Evolutionary conservation across 495 filamentous ascomycete species (phyloP), one percentile per base, ranked within the genome.

Genomic region (Pyronema domesticum): DNA sequence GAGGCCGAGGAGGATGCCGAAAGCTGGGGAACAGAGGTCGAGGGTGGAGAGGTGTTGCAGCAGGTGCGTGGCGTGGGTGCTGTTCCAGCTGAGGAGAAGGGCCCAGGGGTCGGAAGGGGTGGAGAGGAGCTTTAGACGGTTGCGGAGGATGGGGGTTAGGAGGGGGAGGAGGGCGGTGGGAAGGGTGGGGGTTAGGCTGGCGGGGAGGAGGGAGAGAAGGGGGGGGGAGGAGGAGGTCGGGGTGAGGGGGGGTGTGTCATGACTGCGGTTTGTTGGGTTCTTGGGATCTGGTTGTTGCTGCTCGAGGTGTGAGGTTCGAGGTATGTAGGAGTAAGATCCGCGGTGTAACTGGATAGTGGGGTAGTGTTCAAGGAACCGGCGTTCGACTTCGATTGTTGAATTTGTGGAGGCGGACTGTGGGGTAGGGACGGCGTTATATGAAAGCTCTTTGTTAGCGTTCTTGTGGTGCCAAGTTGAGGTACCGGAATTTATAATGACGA

Each of bases 71-170:
- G 82, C 86, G 51, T 80, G 80, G 10, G 72, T 66, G 0, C 72
- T 53, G 53, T 89, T 81, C 79, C 93, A 98, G 61, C 80, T 87
- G n/a, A 98, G 75, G n/a, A 94, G 69, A 1, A 78, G 74, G 7
- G 95, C 79, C 91, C 91, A 98, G 57, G 85, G 83, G 15, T 89
- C 84, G 1, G 74, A 70, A 19, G 80, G 76, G 0, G 73, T 68
- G 14, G 42, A 43, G 53, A 95, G 74, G 54, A 91, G 75, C 60
- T 87, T 78, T 7, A 95, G 76, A 42, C 91, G 77, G 65, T 95
- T 89, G 49, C 89, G 83, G 3, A 96, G 78, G 45, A 95, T 91
- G 6, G 91, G 89, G 3, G 91, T 85, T 43, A 98, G 79, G 35
- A 89, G 75, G 33, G 85, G 83, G 3, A 94, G 74, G 9, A 95